Base-by-base conservation (phyloP, 1,284 basidiomycete genomes). In the Heliocybe sulcata region DNA sequence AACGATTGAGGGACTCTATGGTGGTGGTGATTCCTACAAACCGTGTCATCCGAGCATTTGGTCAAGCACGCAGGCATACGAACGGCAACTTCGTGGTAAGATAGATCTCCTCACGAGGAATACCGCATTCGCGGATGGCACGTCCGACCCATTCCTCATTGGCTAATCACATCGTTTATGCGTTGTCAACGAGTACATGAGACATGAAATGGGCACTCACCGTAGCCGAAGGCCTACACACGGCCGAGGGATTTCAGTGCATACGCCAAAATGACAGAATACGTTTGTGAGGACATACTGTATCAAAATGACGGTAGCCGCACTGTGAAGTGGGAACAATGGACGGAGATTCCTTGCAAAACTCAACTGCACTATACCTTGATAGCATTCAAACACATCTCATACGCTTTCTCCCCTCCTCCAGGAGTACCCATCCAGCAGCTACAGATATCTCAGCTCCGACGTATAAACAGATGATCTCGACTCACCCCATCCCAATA, bases 141-240 rank as follows among this genome's bases (percentile, higher is more conserved):
- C 67, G 62, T 1, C 81, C 80, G 20, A 83, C 76, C 50, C 68
- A 64, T 54, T 70, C 68, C 60, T 79, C 77, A 61, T 82, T 82
- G 2, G 58, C 72, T 72, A 35, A 29, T 20, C 29, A 12, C 9
- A 49, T 3, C 8, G 35, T 11, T 12, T 45, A 23, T 23, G 20
- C 11, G 11, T 6, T 55, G 26, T 48, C 29, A 16, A 3, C 25
- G 50, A 45, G 48, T 19, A n/a, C n/a, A n/a, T n/a, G n/a, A n/a
- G n/a, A n/a, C n/a, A n/a, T n/a, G 16, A 26, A 33, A 53, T 31
- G 47, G 11, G 47, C 8, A 20, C 57, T 9, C 45, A 64, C 60
- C 56, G 45, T 64, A 64, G 29, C 54, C 59, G 12, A 54, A 38
- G 2, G 61, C 61, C 58, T 63, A 16, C 2, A 20, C 23, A n/a